Conservation (phyloP, 768 basidiomycete genomes). For the Leccinum longicurvipes region DNA sequence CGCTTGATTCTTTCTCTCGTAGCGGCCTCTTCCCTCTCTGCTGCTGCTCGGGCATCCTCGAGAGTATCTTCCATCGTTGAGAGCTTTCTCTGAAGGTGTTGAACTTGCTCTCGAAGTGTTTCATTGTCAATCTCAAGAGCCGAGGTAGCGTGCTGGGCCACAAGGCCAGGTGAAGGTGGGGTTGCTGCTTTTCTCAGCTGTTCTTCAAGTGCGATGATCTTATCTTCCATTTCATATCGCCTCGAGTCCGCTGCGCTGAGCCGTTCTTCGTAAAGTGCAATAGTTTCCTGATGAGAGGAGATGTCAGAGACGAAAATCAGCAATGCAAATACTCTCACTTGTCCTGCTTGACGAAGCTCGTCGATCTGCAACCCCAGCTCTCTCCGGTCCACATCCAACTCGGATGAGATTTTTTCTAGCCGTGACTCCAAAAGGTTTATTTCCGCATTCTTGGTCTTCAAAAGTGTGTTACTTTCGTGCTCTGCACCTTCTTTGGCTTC, state of each 20-base stretch:
- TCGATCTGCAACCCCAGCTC: constrained; percentile 76
- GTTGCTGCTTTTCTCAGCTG: constrained; percentile 34
- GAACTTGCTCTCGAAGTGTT: constrained; percentile 83
- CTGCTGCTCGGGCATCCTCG: constrained; percentile 66
- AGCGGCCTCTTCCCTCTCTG: constrained; percentile 71
- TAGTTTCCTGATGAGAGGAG: constrained; percentile 66
- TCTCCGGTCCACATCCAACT: constrained; percentile 54
- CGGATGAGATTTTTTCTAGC: constrained; percentile 42
- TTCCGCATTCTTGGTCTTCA: constrained; percentile 59
- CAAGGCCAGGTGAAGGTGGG: constrained; percentile 34
- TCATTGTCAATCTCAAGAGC: constrained; percentile 96
- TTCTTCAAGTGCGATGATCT: constrained; percentile 56
- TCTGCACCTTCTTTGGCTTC: constrained; percentile 49
- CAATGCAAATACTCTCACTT: constrained; percentile 45
- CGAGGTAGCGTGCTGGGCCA: constrained; percentile 47
- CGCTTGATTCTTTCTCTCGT: constrained; percentile 62
- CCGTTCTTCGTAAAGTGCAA: constrained; percentile 90
- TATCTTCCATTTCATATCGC: constrained; percentile 76
- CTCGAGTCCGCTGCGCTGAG: constrained; percentile 65
- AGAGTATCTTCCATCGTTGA: constrained; percentile 76
- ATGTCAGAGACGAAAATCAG: background rate
- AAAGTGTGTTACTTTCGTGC: constrained; percentile 45
- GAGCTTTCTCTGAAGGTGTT: constrained; percentile 79
- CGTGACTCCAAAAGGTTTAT: constrained; percentile 52
- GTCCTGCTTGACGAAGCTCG: constrained; percentile 83